A percentile compares a stretch with the other conserved stretches of the same genome.
These are phyloP conservation scores for Fusarium equiseti DNA, from an alignment of 2,329 filamentous ascomycete genomes.

Conservation along the genomic window DNA sequence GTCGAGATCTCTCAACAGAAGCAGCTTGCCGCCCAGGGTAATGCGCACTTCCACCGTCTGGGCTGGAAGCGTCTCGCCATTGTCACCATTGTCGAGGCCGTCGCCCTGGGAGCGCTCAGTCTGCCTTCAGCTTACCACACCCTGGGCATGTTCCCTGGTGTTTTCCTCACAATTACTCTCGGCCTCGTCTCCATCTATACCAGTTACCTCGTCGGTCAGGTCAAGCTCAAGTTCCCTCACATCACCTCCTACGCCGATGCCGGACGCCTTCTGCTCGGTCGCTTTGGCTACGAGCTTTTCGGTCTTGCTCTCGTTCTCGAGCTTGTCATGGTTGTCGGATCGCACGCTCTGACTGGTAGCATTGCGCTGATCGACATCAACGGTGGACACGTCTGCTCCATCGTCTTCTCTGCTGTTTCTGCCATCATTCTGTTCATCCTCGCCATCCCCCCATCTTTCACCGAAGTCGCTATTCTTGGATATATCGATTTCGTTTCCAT, in stretches of 20 bases:
- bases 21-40: slow-evolving; percentile 34
- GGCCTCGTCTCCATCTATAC: slow-evolving; percentile 62
- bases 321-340: slow-evolving; percentile 76
- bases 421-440: slow-evolving; percentile 60
- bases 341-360: slow-evolving; percentile 77
- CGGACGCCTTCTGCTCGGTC: slow-evolving; percentile 70
- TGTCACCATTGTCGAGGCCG: slow-evolving; percentile 39
- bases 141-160: slow-evolving; percentile 65
- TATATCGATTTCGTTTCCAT: slow-evolving; percentile 70
- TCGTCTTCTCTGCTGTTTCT: slow-evolving; percentile 57
- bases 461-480: slow-evolving; percentile 45
- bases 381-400: slow-evolving; percentile 57
- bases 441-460: slow-evolving; percentile 62
- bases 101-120: slow-evolving; percentile 48
- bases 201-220: slow-evolving; percentile 60
- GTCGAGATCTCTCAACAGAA: slow-evolving; percentile 37
- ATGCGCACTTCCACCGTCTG: slow-evolving; percentile 38
- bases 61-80: slow-evolving; percentile 41
- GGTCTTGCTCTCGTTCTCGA: slow-evolving; percentile 73
- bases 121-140: slow-evolving; percentile 64
- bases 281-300: slow-evolving; percentile 70
- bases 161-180: slow-evolving; percentile 57
- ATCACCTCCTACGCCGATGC: slow-evolving; percentile 54
- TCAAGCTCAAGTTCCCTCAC: slow-evolving; percentile 65
- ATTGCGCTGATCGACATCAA: slow-evolving; percentile 76